Percentiles rank a stretch among this genome's conserved stretches.
phyloP scores from a whole-genome alignment of 208 protist species.

The Tritrichomonas musculus region DNA sequence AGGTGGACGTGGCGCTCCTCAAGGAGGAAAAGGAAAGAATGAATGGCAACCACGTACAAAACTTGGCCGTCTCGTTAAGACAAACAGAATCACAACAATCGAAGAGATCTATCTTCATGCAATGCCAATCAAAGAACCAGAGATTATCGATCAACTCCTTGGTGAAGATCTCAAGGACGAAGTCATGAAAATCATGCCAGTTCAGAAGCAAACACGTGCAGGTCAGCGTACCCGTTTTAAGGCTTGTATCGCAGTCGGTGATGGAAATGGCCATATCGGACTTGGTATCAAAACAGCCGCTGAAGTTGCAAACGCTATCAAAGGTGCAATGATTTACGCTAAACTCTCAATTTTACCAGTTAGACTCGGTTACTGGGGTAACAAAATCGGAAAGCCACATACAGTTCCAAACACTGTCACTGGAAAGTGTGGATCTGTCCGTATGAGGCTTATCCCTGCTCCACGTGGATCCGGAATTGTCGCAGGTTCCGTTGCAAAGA shows the following conservation, averaged over 20 bases:
- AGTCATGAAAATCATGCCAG: constrained; percentile 96
- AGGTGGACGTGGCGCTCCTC: constrained; percentile 40
- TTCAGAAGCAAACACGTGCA: constrained; percentile 98
- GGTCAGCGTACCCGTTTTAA: constrained; percentile 99
- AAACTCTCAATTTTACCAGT: constrained; percentile 96
- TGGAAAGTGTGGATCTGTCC: constrained; percentile 96
- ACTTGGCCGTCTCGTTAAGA: constrained; percentile 85
- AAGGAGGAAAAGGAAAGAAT: constrained; percentile 59
- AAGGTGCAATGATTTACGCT: constrained; percentile 86
- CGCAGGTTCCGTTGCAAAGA: constrained; percentile 88
- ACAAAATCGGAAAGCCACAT: constrained; percentile 94
- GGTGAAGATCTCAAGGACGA: constrained; percentile 70
- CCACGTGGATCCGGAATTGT: constrained; percentile 98
- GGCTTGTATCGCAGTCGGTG: constrained; percentile 96
- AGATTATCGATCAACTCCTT: constrained; percentile 97
- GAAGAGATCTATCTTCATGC: constrained; percentile 98
- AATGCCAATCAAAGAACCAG: constrained; percentile 98
- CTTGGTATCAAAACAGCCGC: constrained; percentile 94
- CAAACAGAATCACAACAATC: constrained; percentile 81
- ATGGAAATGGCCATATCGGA: constrained; percentile 92
- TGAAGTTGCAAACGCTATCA: constrained; percentile 97
- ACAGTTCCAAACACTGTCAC: constrained; percentile 96
- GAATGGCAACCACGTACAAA: constrained; percentile 97
- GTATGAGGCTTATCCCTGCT: constrained; percentile 91
- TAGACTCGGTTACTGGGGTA: constrained; percentile 97